Percentiles rank a stretch among this genome's conserved stretches.
phyloP scores from a whole-genome alignment of 805 yeast species.

The Pichia phayaonensis region DNA sequence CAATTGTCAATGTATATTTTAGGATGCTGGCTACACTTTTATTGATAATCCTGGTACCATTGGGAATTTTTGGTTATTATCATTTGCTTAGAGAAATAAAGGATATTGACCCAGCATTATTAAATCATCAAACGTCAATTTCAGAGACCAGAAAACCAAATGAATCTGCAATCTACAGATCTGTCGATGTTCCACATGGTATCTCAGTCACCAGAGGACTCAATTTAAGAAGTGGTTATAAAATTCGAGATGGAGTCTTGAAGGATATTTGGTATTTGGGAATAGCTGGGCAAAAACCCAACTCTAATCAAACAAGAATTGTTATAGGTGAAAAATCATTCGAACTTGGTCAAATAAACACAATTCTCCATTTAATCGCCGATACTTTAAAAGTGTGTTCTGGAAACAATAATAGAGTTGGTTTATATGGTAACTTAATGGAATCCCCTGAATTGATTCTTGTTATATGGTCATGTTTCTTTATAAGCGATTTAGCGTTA shows the following conservation, averaged over 20 bases:
- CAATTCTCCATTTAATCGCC: slow-evolving; percentile 25
- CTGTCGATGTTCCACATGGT: slow-evolving; percentile 67
- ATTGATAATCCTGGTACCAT: slow-evolving; percentile 9
- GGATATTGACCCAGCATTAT: slow-evolving; percentile 52
- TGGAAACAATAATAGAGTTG: slow-evolving; percentile 20
- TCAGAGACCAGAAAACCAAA: slow-evolving; percentile 54
- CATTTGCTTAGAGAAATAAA: slow-evolving; percentile 28
- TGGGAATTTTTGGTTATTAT: neutral
- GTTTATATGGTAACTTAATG: slow-evolving; percentile 16
- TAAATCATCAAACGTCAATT: slow-evolving; percentile 57
- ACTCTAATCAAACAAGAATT: neutral
- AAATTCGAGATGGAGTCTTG: slow-evolving; percentile 65
- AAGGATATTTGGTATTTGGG: slow-evolving; percentile 66
- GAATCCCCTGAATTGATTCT: slow-evolving; percentile 15
- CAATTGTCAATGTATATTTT: neutral
- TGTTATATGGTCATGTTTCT: slow-evolving; percentile 23
- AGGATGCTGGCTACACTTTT: neutral
- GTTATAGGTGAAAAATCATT: neutral
- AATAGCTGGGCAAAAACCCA: slow-evolving; percentile 17
- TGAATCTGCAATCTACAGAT: slow-evolving; percentile 73
- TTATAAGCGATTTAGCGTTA: slow-evolving; percentile 31
- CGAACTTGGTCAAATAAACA: slow-evolving; percentile 20
- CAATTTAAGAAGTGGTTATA: slow-evolving; percentile 55
- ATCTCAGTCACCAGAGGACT: slow-evolving; percentile 62
- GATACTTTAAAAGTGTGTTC: slow-evolving; percentile 7